These are phyloP conservation scores for Achlya hypogyna DNA, from an alignment of 352 stramenopile genomes.

Conservation along the genomic window DNA sequence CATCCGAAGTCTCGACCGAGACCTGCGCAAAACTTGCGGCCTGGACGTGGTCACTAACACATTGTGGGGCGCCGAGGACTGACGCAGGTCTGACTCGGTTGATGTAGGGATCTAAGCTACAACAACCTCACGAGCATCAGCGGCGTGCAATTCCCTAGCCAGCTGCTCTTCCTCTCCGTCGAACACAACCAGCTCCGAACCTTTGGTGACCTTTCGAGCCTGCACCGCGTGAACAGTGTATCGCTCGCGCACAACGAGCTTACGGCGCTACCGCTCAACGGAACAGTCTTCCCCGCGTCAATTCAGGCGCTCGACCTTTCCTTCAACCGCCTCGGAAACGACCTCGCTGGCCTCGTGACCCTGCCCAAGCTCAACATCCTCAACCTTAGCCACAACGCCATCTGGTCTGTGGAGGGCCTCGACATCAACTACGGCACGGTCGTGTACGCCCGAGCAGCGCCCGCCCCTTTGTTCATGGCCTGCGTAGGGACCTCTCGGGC, in stretches of 20 bases:
- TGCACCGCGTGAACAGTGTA: background rate
- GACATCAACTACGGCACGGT: background rate
- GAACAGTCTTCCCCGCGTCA: background rate
- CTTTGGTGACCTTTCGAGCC: background rate
- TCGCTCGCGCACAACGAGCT: background rate
- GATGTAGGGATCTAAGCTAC: background rate
- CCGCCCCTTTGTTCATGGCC: background rate
- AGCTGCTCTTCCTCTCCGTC: background rate
- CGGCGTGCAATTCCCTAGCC: background rate
- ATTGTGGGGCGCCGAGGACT: too few species aligned
- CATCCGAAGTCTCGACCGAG: too few species aligned
- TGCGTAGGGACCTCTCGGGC: background rate
- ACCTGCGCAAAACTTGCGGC: too few species aligned
- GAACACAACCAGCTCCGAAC: background rate
- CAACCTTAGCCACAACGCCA: background rate
- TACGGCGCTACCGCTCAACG: background rate
- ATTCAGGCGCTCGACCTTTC: background rate
- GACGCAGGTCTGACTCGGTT: too few species aligned
- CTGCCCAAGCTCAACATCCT: background rate
- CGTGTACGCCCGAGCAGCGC: background rate
- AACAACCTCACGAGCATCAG: constrained; percentile 1
- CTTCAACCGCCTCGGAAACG: background rate
- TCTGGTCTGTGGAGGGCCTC: background rate
- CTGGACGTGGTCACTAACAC: too few species aligned
- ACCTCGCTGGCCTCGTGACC: background rate